Base-by-base conservation (phyloP, 306 rosid species). In the Quercus gilva region DNA sequence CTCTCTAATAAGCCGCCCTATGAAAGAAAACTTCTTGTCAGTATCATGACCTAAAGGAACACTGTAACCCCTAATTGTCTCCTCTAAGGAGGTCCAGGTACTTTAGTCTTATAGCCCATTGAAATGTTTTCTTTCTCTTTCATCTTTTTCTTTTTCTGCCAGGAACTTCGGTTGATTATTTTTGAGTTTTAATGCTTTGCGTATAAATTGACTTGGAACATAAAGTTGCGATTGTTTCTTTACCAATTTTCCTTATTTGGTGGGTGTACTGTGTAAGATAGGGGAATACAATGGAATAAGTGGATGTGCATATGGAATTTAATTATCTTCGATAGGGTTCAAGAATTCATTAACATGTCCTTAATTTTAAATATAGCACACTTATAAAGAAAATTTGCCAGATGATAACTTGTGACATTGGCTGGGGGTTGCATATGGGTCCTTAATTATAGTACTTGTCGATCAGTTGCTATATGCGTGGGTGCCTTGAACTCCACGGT, bases 61-160 rank as follows among this genome's bases (percentile, higher is more conserved):
- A 84, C 94, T 91, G 92, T 88, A 89, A 82, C 89, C 85, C 84
- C 97, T 80, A 85, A 79, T 92, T 89, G 97, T 92, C 96, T 84
- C 92, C 91, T 88, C 88, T 64, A 76, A 71, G 85, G 86, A 81
- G 80, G 57, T 86, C 92, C 83, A 82, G 83, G 85, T 84, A 75
- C 76, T 74, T 80, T 83, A 88, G 89, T 86, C 89, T 74, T 80
- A 61, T 31, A 84, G 70, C 82, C 83, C 74, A 58, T 74, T 77
- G 49, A 74, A 78, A 71, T 57, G 75, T 68, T 25, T 76, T 73
- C 71, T 83, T 49, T 59, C 68, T 79, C 61, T 86, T 76, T 49
- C 72, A 69, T 55, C 73, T 75, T 73, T 77, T 82, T 82, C 78
- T 68, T 69, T 76, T 49, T 63, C 33, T 63, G 11, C 25, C 37